These are phyloP conservation scores for Heracleum sosnowskyi DNA, from an alignment of 129 eudicot species.

Conservation along the genomic window DNA sequence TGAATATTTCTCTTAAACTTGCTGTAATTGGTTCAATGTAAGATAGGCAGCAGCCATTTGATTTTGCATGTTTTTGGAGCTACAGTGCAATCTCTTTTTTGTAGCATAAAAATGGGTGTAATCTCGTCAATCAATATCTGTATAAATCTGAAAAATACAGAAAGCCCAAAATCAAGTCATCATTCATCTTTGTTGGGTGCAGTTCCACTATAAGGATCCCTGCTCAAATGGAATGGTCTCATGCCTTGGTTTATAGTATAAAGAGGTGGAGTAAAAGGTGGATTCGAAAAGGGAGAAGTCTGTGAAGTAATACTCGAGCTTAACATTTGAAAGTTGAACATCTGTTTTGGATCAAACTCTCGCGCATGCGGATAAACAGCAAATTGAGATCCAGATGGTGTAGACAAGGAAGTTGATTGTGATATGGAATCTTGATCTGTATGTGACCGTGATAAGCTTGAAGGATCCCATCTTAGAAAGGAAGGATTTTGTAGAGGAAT, in stretches of 20 bases:
- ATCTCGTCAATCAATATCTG: background rate
- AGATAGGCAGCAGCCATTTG: background rate
- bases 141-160: background rate
- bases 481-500: constrained; percentile 25
- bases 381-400: constrained; percentile 31
- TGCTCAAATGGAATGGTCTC: constrained; percentile 45
- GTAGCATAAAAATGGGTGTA: background rate
- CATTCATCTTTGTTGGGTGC: constrained; percentile 30
- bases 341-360: constrained; percentile 23
- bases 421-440: constrained; percentile 23
- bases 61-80: background rate
- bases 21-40: background rate
- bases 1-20: background rate
- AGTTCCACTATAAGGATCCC: constrained; percentile 30
- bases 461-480: constrained; percentile 48
- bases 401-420: constrained; percentile 9
- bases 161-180: background rate
- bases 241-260: constrained; percentile 34
- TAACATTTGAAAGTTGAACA: constrained; percentile 41
- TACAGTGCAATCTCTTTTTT: background rate
- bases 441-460: constrained; percentile 38
- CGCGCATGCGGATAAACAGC: constrained; percentile 22
- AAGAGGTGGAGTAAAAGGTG: constrained; percentile 25
- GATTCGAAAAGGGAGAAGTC: constrained; percentile 21
- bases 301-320: constrained; percentile 30